phyloP scores from a whole-genome alignment of 495 filamentous ascomycete genomes.

The Penicillium tannophilum region DNA sequence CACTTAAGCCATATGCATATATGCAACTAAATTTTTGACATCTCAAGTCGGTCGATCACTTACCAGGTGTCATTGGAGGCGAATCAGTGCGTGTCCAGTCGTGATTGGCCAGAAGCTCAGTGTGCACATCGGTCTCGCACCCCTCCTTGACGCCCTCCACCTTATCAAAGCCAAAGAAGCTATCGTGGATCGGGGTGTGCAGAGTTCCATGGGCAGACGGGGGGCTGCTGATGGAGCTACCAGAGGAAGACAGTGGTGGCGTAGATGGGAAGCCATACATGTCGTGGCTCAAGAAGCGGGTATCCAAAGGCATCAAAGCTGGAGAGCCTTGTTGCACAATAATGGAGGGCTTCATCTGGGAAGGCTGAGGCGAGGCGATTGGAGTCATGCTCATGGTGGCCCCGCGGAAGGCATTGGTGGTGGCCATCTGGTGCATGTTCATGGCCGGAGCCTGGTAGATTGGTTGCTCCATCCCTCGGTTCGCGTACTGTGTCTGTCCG shows the following conservation, averaged over 20 bases:
- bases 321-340: slow-evolving; percentile 71
- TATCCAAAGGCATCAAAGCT: slow-evolving; percentile 74
- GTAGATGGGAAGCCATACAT: slow-evolving; percentile 81
- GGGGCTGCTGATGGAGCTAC: slow-evolving; percentile 85
- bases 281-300: slow-evolving; percentile 68
- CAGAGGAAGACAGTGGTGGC: slow-evolving; percentile 82
- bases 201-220: slow-evolving; percentile 74
- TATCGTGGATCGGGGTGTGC: slow-evolving; percentile 78
- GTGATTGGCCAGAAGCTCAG: slow-evolving; percentile 72
- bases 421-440: slow-evolving; percentile 74
- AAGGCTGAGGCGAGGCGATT: slow-evolving; percentile 75
- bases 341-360: slow-evolving; percentile 74
- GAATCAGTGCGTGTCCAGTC: slow-evolving; percentile 78
- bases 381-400: slow-evolving; percentile 65
- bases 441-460: slow-evolving; percentile 46
- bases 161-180: slow-evolving; percentile 73
- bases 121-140: slow-evolving; percentile 72
- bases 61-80: slow-evolving; percentile 93
- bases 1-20: slow-evolving; percentile 7
- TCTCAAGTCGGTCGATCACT: slow-evolving; percentile 41
- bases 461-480: slow-evolving; percentile 37
- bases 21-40: slow-evolving; percentile 14
- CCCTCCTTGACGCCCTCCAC: slow-evolving; percentile 81
- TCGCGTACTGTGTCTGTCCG: slow-evolving; percentile 51
- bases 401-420: slow-evolving; percentile 59